Evolutionary conservation across 108 stramenopile species (phyloP).

Genomic region (Chaetoceros muelleri): DNA sequence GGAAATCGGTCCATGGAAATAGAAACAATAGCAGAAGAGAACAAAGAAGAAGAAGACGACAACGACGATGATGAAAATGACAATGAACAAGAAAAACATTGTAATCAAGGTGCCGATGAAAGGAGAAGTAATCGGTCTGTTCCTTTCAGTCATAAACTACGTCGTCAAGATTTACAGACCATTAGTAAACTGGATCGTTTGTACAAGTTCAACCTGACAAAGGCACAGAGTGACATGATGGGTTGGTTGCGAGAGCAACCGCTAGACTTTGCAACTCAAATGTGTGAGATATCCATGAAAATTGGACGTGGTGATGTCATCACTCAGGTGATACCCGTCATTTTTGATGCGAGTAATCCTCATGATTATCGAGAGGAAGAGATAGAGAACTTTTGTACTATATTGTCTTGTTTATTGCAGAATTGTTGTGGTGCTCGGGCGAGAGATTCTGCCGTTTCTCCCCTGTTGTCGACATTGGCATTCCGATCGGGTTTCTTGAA

Average conservation of each 20-base stretch:
- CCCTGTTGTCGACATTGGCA: neutral
- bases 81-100: slow-evolving; percentile 8
- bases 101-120: slow-evolving; percentile 7
- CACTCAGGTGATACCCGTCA: slow-evolving; percentile 15
- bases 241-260: neutral
- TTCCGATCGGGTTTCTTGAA: slow-evolving; percentile 10
- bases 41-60: slow-evolving; percentile 33
- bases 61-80: slow-evolving; percentile 32
- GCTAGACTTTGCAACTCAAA: slow-evolving; percentile 5
- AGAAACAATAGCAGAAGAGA: slow-evolving; percentile 10
- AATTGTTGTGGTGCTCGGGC: neutral
- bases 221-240: slow-evolving; percentile 6
- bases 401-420: slow-evolving; percentile 5
- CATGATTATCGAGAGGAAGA: neutral
- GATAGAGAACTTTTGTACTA: slow-evolving; percentile 8
- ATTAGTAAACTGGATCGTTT: slow-evolving; percentile 43
- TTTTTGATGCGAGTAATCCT: slow-evolving; percentile 1
- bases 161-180: slow-evolving; percentile 44
- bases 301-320: slow-evolving; percentile 15
- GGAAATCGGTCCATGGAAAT: no score
- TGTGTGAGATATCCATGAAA: slow-evolving; percentile 7
- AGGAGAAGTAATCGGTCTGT: slow-evolving; percentile 4
- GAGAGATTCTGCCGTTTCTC: neutral
- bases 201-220: slow-evolving; percentile 28
- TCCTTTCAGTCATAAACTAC: slow-evolving; percentile 16